Percentiles rank a stretch among this genome's conserved stretches.
These are phyloP conservation scores for Coemansia sp. DNA, from an alignment of 192 early-diverging fungal species.

Conservation along the genomic window DNA sequence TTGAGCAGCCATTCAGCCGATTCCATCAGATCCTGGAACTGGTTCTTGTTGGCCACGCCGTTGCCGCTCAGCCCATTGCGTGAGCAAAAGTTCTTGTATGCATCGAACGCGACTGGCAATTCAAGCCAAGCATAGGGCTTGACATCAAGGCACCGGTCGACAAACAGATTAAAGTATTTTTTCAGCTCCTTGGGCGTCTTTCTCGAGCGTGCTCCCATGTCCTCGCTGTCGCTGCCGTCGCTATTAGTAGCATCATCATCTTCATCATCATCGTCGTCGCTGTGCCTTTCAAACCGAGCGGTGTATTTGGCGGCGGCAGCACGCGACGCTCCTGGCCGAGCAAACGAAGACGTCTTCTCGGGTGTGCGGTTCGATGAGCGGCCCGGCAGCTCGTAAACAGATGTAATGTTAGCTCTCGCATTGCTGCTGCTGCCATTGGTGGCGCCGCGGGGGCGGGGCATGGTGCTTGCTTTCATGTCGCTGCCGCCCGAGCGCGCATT, in stretches of 20 bases:
- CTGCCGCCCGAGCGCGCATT: constrained; percentile 8
- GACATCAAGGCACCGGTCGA: constrained; percentile 53
- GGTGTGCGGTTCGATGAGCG: constrained; percentile 24
- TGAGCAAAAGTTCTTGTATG: constrained; percentile 52
- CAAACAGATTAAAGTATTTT: constrained; percentile 52
- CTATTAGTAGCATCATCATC: constrained; percentile 3
- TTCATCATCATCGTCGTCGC: constrained; percentile 1
- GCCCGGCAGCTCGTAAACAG: constrained; percentile 51
- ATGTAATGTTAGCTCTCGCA: constrained; percentile 38
- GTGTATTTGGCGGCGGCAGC: constrained; percentile 11
- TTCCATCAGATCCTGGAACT: constrained; percentile 55
- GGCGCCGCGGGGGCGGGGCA: constrained; percentile 46
- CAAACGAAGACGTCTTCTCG: constrained; percentile 9
- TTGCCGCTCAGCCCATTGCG: constrained; percentile 52
- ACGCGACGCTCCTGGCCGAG: constrained; percentile 11
- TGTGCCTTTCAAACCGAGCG: constrained; percentile 25
- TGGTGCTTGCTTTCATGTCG: constrained; percentile 34
- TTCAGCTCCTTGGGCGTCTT: constrained; percentile 43
- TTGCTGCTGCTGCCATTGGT: constrained; percentile 17
- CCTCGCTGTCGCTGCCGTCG: constrained; percentile 22
- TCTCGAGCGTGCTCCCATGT: not conserved
- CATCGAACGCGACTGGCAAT: constrained; percentile 30
- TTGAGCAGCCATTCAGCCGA: constrained; percentile 55
- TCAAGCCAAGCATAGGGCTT: constrained; percentile 57
- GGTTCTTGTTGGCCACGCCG: constrained; percentile 36